A percentile compares a stretch with the other conserved stretches of the same genome.
These are phyloP conservation scores for Penicillium sp. DNA, from an alignment of 2,329 filamentous ascomycete species.

Conservation along the genomic window DNA sequence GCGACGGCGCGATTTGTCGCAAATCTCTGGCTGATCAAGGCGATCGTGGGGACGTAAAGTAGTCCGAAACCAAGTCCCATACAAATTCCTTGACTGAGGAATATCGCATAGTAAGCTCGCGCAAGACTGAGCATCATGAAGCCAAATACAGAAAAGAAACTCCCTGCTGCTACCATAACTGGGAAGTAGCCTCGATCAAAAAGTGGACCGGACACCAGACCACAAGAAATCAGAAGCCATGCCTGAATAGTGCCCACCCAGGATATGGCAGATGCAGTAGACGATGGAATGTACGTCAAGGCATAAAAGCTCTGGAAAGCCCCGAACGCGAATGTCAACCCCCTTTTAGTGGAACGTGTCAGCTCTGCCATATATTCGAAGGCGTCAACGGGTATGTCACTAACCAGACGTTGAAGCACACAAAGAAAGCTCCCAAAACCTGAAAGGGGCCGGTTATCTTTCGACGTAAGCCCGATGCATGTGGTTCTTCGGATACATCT, in stretches of 20 bases:
- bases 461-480: neutral
- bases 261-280: conserved; percentile 41
- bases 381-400: neutral
- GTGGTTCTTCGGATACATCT: neutral
- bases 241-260: conserved; percentile 48
- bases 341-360: conserved; percentile 4
- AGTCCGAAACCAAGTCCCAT: conserved; percentile 46
- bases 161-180: conserved; percentile 35
- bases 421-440: conserved; percentile 34
- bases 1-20: conserved; percentile 53
- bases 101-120: conserved; percentile 38
- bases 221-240: conserved; percentile 42
- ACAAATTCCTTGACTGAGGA: conserved; percentile 49
- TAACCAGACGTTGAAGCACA: conserved; percentile 25
- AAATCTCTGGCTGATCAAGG: conserved; percentile 57
- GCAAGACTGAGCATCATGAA: conserved; percentile 45
- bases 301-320: conserved; percentile 49
- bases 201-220: conserved; percentile 43
- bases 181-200: conserved; percentile 46
- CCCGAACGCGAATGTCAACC: conserved; percentile 39
- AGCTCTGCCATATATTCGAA: neutral
- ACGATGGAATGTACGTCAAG: conserved; percentile 10
- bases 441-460: neutral
- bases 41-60: conserved; percentile 45
- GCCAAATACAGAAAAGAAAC: conserved; percentile 35